Base-by-base conservation (phyloP, 768 basidiomycete genomes). In the Butyriboletus loyo region DNA sequence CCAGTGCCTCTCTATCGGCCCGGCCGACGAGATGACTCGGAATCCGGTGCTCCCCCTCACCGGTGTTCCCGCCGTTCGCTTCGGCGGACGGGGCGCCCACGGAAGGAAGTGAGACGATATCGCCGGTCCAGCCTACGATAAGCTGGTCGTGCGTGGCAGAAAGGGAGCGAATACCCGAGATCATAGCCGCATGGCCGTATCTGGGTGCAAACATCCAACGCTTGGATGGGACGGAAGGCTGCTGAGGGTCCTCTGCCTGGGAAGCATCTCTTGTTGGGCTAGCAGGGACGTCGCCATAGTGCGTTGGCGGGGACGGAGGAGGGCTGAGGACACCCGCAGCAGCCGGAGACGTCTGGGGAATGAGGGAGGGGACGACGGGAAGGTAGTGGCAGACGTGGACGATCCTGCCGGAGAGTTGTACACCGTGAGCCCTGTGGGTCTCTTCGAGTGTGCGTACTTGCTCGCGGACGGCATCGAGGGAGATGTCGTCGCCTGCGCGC, bases 121-220 rank as follows among this genome's bases (percentile, higher is more conserved):
- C 93, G 35, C 96, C 96, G 0, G 91, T 90, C 90, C 97, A 96
- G 21, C 93, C 96, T 39, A 98, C 78, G 66, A 98, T 81, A 63
- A 96, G 69, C 74, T 98, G 92, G 60, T 96, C 88, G 70, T 96
- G 89, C 0, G 89, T 88, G 13, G 83, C 74, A 3, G 86, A 79
- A 32, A 99, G 81, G 11, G 87, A 89, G 48, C 86, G 84, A 64
- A 98, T 93, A 30, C 96, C 96, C 40, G 87, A 89, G 54, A 94
- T 87, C 89, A 98, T 93, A 11, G 96, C 96, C 9, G 91, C 82
- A 66, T 98, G 97, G 17, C 94, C 95, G 57, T 92, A 86, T 36
- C 96, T 79, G 2, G 85, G 82, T 2, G 80, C 71, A 6, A 99
- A 74, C 17, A 82, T 80, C 96, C 96, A 99, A 34, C 76, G 74